These are phyloP conservation scores for Circinella minor DNA, from an alignment of 371 early-diverging fungal species.

Conservation along the genomic window DNA sequence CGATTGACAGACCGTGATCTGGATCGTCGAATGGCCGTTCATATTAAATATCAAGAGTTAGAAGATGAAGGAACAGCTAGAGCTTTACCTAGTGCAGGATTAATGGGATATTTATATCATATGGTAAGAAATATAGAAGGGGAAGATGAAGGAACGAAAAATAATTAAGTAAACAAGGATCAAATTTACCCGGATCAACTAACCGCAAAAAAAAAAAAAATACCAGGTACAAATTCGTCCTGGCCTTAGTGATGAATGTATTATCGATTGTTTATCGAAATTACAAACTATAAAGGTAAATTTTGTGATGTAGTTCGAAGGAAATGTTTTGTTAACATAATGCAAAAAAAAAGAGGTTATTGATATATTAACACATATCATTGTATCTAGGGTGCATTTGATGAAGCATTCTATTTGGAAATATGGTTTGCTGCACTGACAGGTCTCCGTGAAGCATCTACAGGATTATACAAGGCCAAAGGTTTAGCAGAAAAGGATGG, in stretches of 20 bases:
- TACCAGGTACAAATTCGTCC: conserved; percentile 48
- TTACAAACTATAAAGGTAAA: conserved; percentile 51
- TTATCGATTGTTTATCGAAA: conserved; percentile 46
- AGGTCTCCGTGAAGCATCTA: conserved; percentile 48
- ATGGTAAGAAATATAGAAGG: conserved; percentile 28
- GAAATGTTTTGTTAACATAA: background rate
- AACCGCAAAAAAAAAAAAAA: background rate
- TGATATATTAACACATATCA: no score
- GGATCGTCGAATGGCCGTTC: conserved; percentile 48
- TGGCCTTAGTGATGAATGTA: conserved; percentile 38
- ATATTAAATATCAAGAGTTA: conserved; percentile 57
- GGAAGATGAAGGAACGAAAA: background rate
- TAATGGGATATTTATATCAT: conserved; percentile 54
- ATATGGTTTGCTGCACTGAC: conserved; percentile 50
- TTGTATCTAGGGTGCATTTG: conserved; percentile 44
- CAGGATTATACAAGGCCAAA: conserved; percentile 16
- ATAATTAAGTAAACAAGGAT: no score
- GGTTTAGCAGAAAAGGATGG: conserved; percentile 7
- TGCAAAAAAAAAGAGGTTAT: no score
- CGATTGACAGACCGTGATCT: conserved; percentile 47
- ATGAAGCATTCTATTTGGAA: conserved; percentile 54
- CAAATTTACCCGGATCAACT: background rate
- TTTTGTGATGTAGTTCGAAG: no score
- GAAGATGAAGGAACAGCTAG: conserved; percentile 61
- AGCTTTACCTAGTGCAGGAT: conserved; percentile 57